These are phyloP conservation scores for Thermothielavioides terrestris DNA, from an alignment of 495 filamentous ascomycete genomes.

Conservation along the genomic window DNA sequence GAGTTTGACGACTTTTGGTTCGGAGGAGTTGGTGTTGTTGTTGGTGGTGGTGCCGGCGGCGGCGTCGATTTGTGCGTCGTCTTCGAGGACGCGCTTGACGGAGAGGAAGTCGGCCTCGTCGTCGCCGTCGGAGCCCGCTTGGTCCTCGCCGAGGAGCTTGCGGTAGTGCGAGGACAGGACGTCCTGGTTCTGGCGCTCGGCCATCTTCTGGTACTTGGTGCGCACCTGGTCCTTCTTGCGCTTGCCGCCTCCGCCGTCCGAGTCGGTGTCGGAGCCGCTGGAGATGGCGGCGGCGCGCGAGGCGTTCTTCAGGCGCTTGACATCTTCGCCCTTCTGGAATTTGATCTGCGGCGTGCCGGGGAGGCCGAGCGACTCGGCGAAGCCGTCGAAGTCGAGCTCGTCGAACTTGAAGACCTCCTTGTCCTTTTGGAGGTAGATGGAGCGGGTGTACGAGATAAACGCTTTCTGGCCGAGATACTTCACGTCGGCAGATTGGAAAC, in stretches of 20 bases:
- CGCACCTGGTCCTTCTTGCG: conserved; percentile 59
- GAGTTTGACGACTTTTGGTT: conserved; percentile 43
- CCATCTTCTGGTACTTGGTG: conserved; percentile 95
- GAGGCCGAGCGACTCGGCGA: conserved; percentile 73
- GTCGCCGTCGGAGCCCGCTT: conserved; percentile 39
- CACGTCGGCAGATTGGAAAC: conserved; percentile 87
- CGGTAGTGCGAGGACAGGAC: conserved; percentile 88
- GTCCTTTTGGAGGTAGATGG: conserved; percentile 80
- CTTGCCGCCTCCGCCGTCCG: conserved; percentile 40
- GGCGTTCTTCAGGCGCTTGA: conserved; percentile 80
- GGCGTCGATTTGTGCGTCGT: conserved; percentile 33
- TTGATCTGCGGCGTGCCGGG: conserved; percentile 86
- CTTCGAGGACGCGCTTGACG: conserved; percentile 72
- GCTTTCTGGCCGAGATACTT: conserved; percentile 96
- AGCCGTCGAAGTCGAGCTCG: conserved; percentile 74
- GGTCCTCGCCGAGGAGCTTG: conserved; percentile 68
- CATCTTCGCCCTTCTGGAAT: conserved; percentile 79
- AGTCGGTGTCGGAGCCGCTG: conserved; percentile 40
- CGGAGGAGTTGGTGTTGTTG: conserved; percentile 7
- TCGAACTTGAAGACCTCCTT: conserved; percentile 83
- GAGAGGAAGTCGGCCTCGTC: conserved; percentile 75
- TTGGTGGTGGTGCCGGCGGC: conserved; percentile 29
- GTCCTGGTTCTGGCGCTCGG: conserved; percentile 87
- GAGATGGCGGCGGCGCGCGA: conserved; percentile 51
- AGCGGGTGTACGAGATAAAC: conserved; percentile 79